Evolutionary conservation across 2,329 filamentous ascomycete species (phyloP).

Genomic region (Fusarium pseudoanthophilum): DNA sequence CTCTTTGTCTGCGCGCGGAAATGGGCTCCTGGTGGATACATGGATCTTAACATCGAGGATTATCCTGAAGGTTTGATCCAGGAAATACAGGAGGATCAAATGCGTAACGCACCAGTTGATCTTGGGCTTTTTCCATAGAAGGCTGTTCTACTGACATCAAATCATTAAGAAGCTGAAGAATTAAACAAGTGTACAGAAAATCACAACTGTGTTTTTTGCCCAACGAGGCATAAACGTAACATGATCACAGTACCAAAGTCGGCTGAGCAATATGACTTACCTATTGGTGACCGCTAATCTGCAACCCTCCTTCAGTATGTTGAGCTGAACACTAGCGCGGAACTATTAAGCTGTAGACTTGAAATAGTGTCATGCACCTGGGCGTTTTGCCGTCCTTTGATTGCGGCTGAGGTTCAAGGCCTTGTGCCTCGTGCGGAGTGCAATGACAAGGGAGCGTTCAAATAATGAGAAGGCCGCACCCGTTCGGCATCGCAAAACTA

Average conservation of each 20-base stretch:
- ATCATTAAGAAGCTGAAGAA: too few relatives aligned
- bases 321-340: background rate
- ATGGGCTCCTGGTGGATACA: background rate
- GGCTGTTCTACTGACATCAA: too few relatives aligned
- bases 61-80: background rate
- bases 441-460: too few relatives aligned
- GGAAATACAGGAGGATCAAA: conserved; percentile 6
- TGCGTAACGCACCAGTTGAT: background rate
- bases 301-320: background rate
- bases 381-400: background rate
- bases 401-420: background rate
- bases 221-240: background rate
- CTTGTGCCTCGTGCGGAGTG: too few relatives aligned
- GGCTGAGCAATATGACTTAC: background rate
- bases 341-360: too few relatives aligned
- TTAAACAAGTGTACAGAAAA: too few relatives aligned
- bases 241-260: background rate
- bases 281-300: background rate
- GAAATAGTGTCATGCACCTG: too few relatives aligned
- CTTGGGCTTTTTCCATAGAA: background rate
- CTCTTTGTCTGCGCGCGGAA: conserved; percentile 2
- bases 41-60: background rate
- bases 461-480: too few relatives aligned
- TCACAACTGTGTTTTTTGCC: too few relatives aligned
- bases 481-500: too few relatives aligned